phyloP scores from a whole-genome alignment of 2,329 filamentous ascomycete species.

The Stachybotrys echinatus region DNA sequence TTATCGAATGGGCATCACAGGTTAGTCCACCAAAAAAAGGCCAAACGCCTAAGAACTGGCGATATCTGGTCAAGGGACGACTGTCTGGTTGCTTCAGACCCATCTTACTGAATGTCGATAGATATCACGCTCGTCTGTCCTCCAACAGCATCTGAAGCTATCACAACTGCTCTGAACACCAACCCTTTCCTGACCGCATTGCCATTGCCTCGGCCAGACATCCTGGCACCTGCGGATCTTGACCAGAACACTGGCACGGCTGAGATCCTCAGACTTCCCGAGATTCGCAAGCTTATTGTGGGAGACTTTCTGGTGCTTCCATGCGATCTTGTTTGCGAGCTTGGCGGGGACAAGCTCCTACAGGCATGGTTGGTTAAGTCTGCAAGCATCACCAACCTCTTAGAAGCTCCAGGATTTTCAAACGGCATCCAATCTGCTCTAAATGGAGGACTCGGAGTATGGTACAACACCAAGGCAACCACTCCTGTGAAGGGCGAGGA shows the following conservation, averaged over 20 bases:
- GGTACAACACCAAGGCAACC: conserved; percentile 78
- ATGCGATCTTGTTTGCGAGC: conserved; percentile 88
- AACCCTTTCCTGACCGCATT: conserved; percentile 73
- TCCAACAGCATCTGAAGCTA: conserved; percentile 59
- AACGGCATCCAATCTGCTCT: conserved; percentile 34
- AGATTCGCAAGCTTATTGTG: conserved; percentile 72
- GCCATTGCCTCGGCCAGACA: conserved; percentile 65
- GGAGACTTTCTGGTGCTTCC: conserved; percentile 87
- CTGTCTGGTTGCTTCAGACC: background rate
- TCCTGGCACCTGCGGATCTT: conserved; percentile 71
- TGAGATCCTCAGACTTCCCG: conserved; percentile 77
- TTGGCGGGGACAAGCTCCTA: conserved; percentile 75
- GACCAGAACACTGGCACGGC: conserved; percentile 85
- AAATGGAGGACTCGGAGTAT: conserved; percentile 81
- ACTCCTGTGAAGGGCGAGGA: conserved; percentile 82
- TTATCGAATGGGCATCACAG: conserved; percentile 72
- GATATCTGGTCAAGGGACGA: background rate
- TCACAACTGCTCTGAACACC: conserved; percentile 66
- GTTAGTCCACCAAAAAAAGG: conserved; percentile 37
- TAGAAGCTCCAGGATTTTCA: conserved; percentile 41
- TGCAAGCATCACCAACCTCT: conserved; percentile 59
- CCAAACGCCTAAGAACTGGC: background rate
- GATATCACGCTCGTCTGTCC: conserved; percentile 60
- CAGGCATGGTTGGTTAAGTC: conserved; percentile 91
- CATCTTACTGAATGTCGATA: conserved; percentile 24